Evolutionary conservation across 371 early-diverging fungal species (phyloP).

Genomic region (Lichtheimia hyalospora): DNA sequence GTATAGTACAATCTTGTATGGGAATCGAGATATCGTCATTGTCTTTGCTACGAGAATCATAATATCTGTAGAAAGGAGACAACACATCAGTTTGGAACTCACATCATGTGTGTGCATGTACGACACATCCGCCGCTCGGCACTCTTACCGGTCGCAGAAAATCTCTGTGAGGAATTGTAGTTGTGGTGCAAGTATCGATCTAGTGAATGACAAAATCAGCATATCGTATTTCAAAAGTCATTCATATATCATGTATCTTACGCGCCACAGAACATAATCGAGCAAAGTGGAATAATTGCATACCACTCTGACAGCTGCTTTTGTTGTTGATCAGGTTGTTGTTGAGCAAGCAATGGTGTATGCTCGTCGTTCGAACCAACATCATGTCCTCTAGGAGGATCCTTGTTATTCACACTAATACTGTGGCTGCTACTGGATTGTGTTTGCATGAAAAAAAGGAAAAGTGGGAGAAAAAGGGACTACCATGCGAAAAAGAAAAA

Average conservation of each 20-base stretch:
- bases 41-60: slow-evolving; percentile 13
- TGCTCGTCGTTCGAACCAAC: too few species aligned
- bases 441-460: too few species aligned
- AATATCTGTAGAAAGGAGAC: slow-evolving; percentile 20
- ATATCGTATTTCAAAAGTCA: neutral
- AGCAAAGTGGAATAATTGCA: slow-evolving; percentile 22
- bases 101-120: neutral
- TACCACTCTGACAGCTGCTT: slow-evolving; percentile 26
- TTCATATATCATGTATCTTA: slow-evolving; percentile 11
- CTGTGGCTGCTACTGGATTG: too few species aligned
- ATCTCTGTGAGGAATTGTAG: slow-evolving; percentile 33
- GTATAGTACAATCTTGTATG: slow-evolving; percentile 37
- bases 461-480: too few species aligned
- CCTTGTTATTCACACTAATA: too few species aligned
- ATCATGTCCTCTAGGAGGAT: too few species aligned
- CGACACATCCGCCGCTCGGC: neutral
- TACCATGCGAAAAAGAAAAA: too few species aligned
- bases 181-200: slow-evolving; percentile 29
- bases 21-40: slow-evolving; percentile 15
- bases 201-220: slow-evolving; percentile 1
- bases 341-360: too few species aligned
- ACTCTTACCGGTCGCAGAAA: slow-evolving; percentile 32
- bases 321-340: neutral
- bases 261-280: slow-evolving; percentile 20
- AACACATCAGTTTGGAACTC: neutral